A percentile compares a stretch with the other conserved stretches of the same genome.
Evolutionary conservation across 768 basidiomycete genomes (phyloP).

Genomic region (Phlebiopsis gigantea): DNA sequence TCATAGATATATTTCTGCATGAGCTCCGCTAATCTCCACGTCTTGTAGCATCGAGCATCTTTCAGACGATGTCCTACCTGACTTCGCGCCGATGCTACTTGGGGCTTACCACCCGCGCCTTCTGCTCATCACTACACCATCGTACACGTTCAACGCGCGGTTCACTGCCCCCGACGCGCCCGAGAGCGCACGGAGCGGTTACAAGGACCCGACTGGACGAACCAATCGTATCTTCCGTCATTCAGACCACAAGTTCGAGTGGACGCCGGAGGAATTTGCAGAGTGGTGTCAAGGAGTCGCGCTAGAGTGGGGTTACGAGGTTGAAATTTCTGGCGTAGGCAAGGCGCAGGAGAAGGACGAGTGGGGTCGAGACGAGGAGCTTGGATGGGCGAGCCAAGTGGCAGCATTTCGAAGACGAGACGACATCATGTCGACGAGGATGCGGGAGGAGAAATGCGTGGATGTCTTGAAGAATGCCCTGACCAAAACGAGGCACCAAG

Average conservation of each 20-base stretch:
- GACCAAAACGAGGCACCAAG: slow-evolving; percentile 30
- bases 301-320: slow-evolving; percentile 66
- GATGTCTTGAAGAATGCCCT: slow-evolving; percentile 11
- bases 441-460: slow-evolving; percentile 19
- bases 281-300: slow-evolving; percentile 56
- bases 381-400: slow-evolving; percentile 64
- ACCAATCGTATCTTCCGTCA: slow-evolving; percentile 77
- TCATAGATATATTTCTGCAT: too few species aligned
- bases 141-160: slow-evolving; percentile 75
- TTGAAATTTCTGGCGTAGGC: slow-evolving; percentile 57
- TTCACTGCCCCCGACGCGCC: slow-evolving; percentile 55
- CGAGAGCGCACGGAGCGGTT: slow-evolving; percentile 37
- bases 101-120: slow-evolving; percentile 72
- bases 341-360: slow-evolving; percentile 53
- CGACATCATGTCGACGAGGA: slow-evolving; percentile 23
- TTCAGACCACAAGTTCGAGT: slow-evolving; percentile 85
- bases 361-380: slow-evolving; percentile 62
- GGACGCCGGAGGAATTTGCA: slow-evolving; percentile 71
- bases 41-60: slow-evolving; percentile 79
- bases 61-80: slow-evolving; percentile 46
- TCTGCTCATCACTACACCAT: slow-evolving; percentile 80
- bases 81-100: slow-evolving; percentile 66
- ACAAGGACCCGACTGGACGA: slow-evolving; percentile 68
- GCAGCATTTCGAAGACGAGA: slow-evolving; percentile 55
- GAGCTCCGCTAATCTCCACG: not conserved